Conservation (phyloP, 306 rosid species). For the Fragaria nilgerrensis region DNA sequence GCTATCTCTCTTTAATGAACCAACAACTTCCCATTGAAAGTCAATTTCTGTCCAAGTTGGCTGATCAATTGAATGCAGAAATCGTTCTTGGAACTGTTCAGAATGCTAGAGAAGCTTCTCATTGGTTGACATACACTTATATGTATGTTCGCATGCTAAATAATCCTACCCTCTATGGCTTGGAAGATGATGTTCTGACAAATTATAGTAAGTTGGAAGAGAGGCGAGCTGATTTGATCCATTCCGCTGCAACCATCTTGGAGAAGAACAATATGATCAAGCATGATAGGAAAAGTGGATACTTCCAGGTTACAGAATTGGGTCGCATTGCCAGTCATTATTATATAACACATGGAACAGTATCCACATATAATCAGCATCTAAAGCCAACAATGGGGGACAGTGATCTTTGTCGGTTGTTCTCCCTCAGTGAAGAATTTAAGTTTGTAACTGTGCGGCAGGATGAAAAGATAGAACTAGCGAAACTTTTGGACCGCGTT, state of each 20-base stretch:
- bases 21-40: constrained; percentile 96
- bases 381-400: constrained; percentile 98
- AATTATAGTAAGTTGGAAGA: constrained; percentile 75
- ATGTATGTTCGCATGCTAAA: constrained; percentile 75
- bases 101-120: constrained; percentile 76
- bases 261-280: constrained; percentile 80
- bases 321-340: constrained; percentile 95
- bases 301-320: constrained; percentile 91
- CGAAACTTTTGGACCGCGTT: constrained; percentile 87
- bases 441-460: constrained; percentile 89
- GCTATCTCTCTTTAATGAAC: constrained; percentile 94
- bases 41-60: constrained; percentile 87
- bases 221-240: constrained; percentile 91
- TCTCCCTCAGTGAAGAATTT: constrained; percentile 93
- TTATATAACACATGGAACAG: constrained; percentile 86
- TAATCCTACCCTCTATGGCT: constrained; percentile 73
- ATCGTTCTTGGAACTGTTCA: constrained; percentile 89
- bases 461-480: constrained; percentile 91
- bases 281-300: constrained; percentile 90
- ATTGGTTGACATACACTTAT: constrained; percentile 85
- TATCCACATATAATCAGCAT: constrained; percentile 86
- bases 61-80: constrained; percentile 92
- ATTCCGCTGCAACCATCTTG: constrained; percentile 77
- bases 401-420: constrained; percentile 80
- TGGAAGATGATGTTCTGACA: constrained; percentile 64